Conservation (phyloP, 306 rosid genomes). For the Castanea sativa region DNA sequence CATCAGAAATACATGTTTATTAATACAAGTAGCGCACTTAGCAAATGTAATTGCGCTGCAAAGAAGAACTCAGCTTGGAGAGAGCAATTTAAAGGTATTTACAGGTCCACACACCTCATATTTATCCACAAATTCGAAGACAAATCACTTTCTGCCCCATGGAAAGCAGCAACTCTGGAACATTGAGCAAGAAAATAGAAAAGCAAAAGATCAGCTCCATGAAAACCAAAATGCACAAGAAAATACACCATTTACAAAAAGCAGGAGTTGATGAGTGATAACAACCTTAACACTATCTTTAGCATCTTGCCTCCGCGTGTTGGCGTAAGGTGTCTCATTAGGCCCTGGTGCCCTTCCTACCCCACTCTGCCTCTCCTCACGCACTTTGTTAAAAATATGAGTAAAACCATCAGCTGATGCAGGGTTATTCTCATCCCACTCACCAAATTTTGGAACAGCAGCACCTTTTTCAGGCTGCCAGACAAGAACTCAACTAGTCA, state of each 20-base stretch:
- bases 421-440: slow-evolving; percentile 82
- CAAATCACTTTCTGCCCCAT: slow-evolving; percentile 49
- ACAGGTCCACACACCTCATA: slow-evolving; percentile 49
- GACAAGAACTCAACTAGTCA: slow-evolving; percentile 22
- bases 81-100: slow-evolving; percentile 39
- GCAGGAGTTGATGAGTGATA: not conserved
- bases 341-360: slow-evolving; percentile 48
- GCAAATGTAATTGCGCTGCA: slow-evolving; percentile 14
- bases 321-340: slow-evolving; percentile 30
- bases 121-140: slow-evolving; percentile 26
- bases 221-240: not conserved
- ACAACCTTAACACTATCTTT: slow-evolving; percentile 51
- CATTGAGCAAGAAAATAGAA: slow-evolving; percentile 23
- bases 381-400: slow-evolving; percentile 76
- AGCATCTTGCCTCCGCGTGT: slow-evolving; percentile 21
- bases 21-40: slow-evolving; percentile 32
- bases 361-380: slow-evolving; percentile 63
- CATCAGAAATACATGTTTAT: slow-evolving; percentile 14
- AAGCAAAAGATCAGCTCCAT: slow-evolving; percentile 12
- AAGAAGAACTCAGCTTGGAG: slow-evolving; percentile 15
- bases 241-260: not conserved
- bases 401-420: slow-evolving; percentile 84
- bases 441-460: slow-evolving; percentile 96
- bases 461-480: slow-evolving; percentile 83
- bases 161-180: slow-evolving; percentile 76